Percentiles rank a stretch among this genome's conserved stretches.
phyloP scores from a whole-genome alignment of 2,329 filamentous ascomycete genomes.

The Trichoderma atroviride region DNA sequence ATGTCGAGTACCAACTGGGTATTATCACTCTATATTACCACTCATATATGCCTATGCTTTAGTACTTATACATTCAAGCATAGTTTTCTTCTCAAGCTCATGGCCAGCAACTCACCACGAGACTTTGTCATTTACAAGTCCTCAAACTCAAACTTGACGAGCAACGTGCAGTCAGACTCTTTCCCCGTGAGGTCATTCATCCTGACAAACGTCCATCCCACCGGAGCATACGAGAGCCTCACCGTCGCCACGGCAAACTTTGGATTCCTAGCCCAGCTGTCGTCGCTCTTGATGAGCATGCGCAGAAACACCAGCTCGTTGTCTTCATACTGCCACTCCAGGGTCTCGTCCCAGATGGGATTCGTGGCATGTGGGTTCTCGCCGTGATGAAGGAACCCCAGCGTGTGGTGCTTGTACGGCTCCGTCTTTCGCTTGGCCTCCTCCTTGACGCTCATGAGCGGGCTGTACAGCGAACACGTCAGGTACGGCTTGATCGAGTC shows the following conservation, averaged over 20 bases:
- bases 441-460: conserved; percentile 34
- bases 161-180: conserved; percentile 63
- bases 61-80: not conserved
- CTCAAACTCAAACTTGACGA: conserved; percentile 62
- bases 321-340: conserved; percentile 70
- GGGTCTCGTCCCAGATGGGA: conserved; percentile 65
- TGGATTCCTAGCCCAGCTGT: conserved; percentile 63
- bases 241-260: conserved; percentile 63
- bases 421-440: conserved; percentile 54
- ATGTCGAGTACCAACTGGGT: not conserved
- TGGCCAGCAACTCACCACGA: too few relatives aligned
- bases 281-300: conserved; percentile 68
- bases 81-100: not conserved
- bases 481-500: conserved; percentile 65
- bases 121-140: too few relatives aligned
- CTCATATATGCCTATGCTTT: not conserved
- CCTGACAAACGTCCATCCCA: conserved; percentile 65
- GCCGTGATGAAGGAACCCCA: conserved; percentile 57
- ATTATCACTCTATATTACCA: not conserved
- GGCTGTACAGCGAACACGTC: conserved; percentile 65
- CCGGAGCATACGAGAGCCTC: conserved; percentile 57
- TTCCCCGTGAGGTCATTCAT: conserved; percentile 67
- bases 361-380: conserved; percentile 62
- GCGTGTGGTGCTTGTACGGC: conserved; percentile 61
- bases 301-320: conserved; percentile 67